Evolutionary conservation across 257 asterid species (phyloP).

Genomic region (Forsythia suspensa): DNA sequence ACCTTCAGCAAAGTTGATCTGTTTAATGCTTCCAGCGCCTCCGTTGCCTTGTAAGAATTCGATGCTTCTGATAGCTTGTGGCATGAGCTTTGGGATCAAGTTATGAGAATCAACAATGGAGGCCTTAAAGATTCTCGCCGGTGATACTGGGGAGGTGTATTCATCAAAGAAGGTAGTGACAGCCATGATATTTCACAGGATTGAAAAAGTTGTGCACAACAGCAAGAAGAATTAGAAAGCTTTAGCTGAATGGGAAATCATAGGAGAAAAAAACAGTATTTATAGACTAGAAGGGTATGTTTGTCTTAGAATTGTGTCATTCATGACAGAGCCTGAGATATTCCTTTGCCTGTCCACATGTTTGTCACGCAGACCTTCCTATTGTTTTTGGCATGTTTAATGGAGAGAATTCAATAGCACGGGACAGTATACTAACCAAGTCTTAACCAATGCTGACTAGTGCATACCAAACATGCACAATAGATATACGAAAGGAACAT

Average conservation of each 20-base stretch:
- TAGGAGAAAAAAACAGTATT: neutral
- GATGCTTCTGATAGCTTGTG: conserved; percentile 28
- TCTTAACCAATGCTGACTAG: no score
- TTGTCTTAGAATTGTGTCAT: neutral
- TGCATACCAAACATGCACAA: no score
- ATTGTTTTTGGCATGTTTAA: no score
- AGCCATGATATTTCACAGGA: conserved; percentile 18
- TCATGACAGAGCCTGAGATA: neutral
- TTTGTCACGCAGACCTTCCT: no score
- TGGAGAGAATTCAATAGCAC: no score
- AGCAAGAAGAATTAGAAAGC: neutral
- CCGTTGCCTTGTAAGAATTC: conserved; percentile 27
- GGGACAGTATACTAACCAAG: no score
- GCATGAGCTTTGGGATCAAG: conserved; percentile 33
- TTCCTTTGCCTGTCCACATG: neutral
- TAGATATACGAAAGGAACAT: neutral
- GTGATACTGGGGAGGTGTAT: conserved; percentile 22
- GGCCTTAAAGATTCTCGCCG: conserved; percentile 34
- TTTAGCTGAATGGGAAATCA: neutral
- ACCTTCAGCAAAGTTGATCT: conserved; percentile 28
- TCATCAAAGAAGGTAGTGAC: conserved; percentile 21
- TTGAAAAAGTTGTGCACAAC: neutral
- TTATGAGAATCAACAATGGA: conserved; percentile 29
- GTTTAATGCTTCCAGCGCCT: conserved; percentile 31
- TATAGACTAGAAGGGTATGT: neutral